Evolutionary conservation across 768 basidiomycete species (phyloP).

Genomic region (Psilocybe azurescens): DNA sequence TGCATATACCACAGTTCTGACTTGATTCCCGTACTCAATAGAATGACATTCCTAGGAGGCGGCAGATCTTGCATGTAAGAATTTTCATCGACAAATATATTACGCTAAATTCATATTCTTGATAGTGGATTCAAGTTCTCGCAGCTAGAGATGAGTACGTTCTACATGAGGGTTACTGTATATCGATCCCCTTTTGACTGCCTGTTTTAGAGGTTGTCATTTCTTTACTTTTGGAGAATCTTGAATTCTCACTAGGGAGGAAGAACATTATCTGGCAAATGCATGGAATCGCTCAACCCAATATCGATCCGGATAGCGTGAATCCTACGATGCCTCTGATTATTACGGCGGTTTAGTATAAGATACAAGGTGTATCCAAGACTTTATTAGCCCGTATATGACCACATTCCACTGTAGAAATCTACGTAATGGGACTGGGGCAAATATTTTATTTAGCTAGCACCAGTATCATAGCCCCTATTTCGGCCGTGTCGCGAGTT

Average conservation of each 20-base stretch:
- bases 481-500: no score
- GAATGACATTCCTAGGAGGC: slow-evolving; percentile 45
- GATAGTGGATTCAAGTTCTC: slow-evolving; percentile 43
- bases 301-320: slow-evolving; percentile 12
- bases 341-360: neutral
- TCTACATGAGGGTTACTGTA: neutral
- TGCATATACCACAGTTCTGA: no score
- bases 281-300: slow-evolving; percentile 24
- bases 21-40: neutral
- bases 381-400: no score
- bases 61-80: slow-evolving; percentile 49
- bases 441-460: no score
- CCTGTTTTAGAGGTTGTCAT: slow-evolving; percentile 26
- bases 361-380: no score
- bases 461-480: no score
- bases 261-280: slow-evolving; percentile 30
- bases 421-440: no score
- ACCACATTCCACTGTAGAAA: no score
- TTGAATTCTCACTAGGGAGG: slow-evolving; percentile 23
- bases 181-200: neutral
- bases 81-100: neutral
- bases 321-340: slow-evolving; percentile 2
- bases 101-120: neutral
- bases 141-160: slow-evolving; percentile 54
- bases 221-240: slow-evolving; percentile 19